Base-by-base conservation (phyloP, 2,329 filamentous ascomycete species). In the Aspergillus aculeatinus region DNA sequence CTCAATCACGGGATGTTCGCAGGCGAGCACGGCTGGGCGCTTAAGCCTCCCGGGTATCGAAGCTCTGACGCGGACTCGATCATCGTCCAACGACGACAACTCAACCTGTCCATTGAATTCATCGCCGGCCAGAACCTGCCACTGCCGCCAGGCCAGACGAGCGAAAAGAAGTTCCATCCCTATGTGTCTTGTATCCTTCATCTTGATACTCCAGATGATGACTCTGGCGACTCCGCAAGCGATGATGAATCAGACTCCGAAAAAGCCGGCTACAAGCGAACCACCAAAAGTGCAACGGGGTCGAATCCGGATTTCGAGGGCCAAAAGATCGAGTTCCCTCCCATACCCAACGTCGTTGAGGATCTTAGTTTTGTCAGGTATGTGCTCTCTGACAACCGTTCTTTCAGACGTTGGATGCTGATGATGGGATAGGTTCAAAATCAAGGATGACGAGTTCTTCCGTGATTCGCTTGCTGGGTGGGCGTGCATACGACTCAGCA, bases 1-100 rank as follows among this genome's bases (percentile, higher is more conserved):
- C 83, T 96, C 14, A 97, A 97, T 71, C 88, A 95, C 71, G 93
- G 87, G 67, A 95, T 96, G 91, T 96, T 96, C 75, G 84, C 87
- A 1, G 90, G 87, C 10, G 89, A 90, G 54, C 80, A 85, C 48
- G 93, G 94, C 47, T 97, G 91, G 90, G 86, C 93, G 2, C 81
- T 95, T 62, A 97, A 97, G 76, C 92, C 93, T 0, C 74, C 82
- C 33, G 89, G 89, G 16, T 95, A 92, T 73, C 88, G 87, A 60
- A 61, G 77, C 70, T 59, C 61, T 60, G 42, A 74, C 60, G 27
- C 66, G 57, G 9, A 71, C 65, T 35, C 67, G 3, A 59, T 61
- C 12, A 80, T 79, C 1, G 77, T 82, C 4, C 71, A 76, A 4
- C 81, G 81, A 48, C 80, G 79, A 59, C 86, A 79, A 0, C 76